A percentile compares a stretch with the other conserved stretches of the same genome.
Evolutionary conservation across 2,329 filamentous ascomycete genomes (phyloP).

Genomic region (Colletotrichum sp.): DNA sequence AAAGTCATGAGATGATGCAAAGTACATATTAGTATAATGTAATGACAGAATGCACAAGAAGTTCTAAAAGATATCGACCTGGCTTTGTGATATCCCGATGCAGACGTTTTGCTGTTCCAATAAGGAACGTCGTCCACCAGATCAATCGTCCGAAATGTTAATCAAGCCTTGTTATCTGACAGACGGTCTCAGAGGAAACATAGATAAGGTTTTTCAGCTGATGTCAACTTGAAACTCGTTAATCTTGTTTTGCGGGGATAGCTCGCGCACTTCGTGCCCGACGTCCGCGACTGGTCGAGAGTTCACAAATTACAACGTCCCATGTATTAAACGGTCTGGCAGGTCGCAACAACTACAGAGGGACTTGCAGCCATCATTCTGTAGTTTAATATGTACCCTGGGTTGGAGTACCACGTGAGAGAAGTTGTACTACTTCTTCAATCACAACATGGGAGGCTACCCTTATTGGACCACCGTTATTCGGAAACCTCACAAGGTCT

Average conservation of each 20-base stretch:
- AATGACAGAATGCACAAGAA: background rate
- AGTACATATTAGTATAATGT: background rate
- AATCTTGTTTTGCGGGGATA: background rate
- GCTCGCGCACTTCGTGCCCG: background rate
- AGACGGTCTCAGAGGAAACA: background rate
- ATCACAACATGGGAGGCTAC: background rate
- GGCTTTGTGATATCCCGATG: background rate
- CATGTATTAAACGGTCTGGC: background rate
- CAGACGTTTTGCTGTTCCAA: background rate
- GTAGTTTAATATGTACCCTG: background rate
- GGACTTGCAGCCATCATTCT: background rate
- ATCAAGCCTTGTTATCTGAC: background rate
- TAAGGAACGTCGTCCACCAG: background rate
- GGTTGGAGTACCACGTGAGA: background rate
- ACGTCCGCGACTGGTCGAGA: background rate
- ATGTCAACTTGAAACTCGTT: background rate
- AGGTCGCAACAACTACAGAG: background rate
- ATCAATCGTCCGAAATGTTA: background rate
- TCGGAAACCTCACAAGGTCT: background rate
- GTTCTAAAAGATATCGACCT: background rate
- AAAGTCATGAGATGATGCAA: background rate
- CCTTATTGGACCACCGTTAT: background rate
- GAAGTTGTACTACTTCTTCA: background rate
- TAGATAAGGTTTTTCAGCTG: background rate
- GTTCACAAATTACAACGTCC: background rate